Evolutionary conservation across 352 stramenopile species (phyloP), one percentile per base, ranked within the genome.

Genomic region (Elongisporangium senticosum): DNA sequence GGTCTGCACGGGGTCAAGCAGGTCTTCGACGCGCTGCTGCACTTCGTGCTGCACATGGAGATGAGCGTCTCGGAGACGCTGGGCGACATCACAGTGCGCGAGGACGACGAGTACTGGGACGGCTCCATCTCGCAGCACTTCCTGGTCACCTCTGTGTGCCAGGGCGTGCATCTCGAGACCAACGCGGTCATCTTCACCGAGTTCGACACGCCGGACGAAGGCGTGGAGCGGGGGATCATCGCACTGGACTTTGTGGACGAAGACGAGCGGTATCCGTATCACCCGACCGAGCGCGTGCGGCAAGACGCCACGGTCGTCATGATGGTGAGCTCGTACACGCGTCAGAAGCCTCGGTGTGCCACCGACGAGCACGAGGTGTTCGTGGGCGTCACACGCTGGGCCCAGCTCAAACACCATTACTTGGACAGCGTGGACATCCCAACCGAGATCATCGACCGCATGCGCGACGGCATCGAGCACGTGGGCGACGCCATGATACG

Each of bases 1-100:
- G 67, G 57, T 4, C 49, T 69, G 28, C 48, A 48, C 15, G 68
- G 51, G 20, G 55, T 75, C 49, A 72, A 72, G 28, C 54, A 68
- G 11, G 69, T 83, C 13, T 82, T 81, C 56, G 70, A 84, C 50
- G 73, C 69, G 50, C 40, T 81, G 22, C 58, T 75, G 0, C 71
- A 77, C 43, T 86, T 82, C 47, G 64, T 65, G 49, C 69, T 74
- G 48, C 79, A 79, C 62, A 64, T 86, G 57, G 73, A 82, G 61
- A 82, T 82, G 40, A 79, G 69, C 64, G 64, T 82, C 43, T 75
- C 70, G 7, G 73, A 79, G 26, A 59, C 68, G 2, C 47, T 82
- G 39, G 73, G 73, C 23, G 73, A 79, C 55, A 77, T 82, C 47
- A 82, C 73, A 22, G 75, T 82, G 59, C 62, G 68, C 49, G 73